phyloP scores from a whole-genome alignment of 108 stramenopile species.

The Hondaea fermentalgiana region DNA sequence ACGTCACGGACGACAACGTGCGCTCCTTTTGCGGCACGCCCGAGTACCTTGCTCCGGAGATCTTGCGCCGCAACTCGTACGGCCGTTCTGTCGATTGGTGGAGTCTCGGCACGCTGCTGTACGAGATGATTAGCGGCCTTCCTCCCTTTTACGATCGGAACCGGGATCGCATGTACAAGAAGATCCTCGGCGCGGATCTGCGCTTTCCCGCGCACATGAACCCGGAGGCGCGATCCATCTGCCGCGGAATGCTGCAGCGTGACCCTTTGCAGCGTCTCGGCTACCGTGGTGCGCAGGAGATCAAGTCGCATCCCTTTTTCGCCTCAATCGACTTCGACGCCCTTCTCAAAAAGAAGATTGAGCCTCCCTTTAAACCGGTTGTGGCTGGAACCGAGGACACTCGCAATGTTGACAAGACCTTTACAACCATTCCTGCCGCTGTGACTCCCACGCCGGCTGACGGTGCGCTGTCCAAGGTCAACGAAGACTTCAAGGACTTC shows the following conservation, averaged over 20 bases:
- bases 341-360: conserved; percentile 63
- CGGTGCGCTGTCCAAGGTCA: neutral
- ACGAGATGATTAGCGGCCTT: conserved; percentile 45
- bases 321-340: conserved; percentile 72
- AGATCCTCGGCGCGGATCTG: conserved; percentile 29
- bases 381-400: conserved; percentile 21
- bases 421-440: conserved; percentile 10
- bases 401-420: conserved; percentile 14
- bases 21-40: conserved; percentile 35
- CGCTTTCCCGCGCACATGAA: conserved; percentile 4
- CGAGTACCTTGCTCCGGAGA: conserved; percentile 30
- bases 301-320: conserved; percentile 82
- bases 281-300: conserved; percentile 67
- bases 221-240: conserved; percentile 15
- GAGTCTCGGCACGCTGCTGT: conserved; percentile 54
- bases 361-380: conserved; percentile 80
- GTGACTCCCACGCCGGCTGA: conserved; percentile 25
- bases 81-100: conserved; percentile 64
- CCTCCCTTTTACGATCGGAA: conserved; percentile 48
- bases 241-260: conserved; percentile 64
- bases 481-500: conserved; percentile 19
- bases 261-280: conserved; percentile 82
- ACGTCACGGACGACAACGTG: conserved; percentile 28
- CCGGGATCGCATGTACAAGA: conserved; percentile 40
- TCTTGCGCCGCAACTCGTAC: conserved; percentile 50